A percentile compares a stretch with the other conserved stretches of the same genome.
Evolutionary conservation across 225 moss, liverwort and hornwort genomes (phyloP).

Genomic region (Anthoceros angustus): DNA sequence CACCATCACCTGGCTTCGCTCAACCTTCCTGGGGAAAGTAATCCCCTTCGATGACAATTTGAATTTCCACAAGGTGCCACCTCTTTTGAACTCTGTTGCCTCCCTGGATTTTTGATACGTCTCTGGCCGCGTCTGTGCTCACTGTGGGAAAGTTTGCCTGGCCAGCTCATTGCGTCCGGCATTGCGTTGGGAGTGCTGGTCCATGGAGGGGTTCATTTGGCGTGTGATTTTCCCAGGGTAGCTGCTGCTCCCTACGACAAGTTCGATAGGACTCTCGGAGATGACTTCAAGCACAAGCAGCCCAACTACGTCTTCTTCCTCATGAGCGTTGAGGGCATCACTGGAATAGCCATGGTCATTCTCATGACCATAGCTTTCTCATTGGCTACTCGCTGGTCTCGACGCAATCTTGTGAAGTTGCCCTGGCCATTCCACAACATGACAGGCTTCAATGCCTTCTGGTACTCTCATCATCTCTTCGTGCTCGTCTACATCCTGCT

Average conservation of each 20-base stretch:
- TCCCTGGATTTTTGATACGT: not conserved
- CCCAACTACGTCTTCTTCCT: conserved; percentile 47
- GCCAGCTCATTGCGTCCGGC: conserved; percentile 59
- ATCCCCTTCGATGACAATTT: conserved; percentile 92
- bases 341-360: conserved; percentile 59
- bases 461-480: conserved; percentile 96
- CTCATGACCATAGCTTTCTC: conserved; percentile 61
- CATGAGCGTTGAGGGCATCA: conserved; percentile 36
- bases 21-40: conserved; percentile 40
- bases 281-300: conserved; percentile 31
- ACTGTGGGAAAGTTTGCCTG: not conserved
- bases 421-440: conserved; percentile 83
- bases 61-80: conserved; percentile 74
- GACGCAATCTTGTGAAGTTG: conserved; percentile 66
- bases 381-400: conserved; percentile 79
- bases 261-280: conserved; percentile 35
- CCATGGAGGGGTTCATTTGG: conserved; percentile 38
- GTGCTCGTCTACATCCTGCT: conserved; percentile 73
- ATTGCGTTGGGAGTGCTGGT: conserved; percentile 34
- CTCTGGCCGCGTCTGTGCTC: not conserved
- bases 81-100: not conserved
- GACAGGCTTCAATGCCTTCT: conserved; percentile 93
- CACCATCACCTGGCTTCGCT: conserved; percentile 71
- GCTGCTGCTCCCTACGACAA: conserved; percentile 11
- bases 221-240: conserved; percentile 61